Evolutionary conservation across 257 asterid species (phyloP), one percentile per base, ranked within the genome.

Genomic region (Knoxia roxburghii): DNA sequence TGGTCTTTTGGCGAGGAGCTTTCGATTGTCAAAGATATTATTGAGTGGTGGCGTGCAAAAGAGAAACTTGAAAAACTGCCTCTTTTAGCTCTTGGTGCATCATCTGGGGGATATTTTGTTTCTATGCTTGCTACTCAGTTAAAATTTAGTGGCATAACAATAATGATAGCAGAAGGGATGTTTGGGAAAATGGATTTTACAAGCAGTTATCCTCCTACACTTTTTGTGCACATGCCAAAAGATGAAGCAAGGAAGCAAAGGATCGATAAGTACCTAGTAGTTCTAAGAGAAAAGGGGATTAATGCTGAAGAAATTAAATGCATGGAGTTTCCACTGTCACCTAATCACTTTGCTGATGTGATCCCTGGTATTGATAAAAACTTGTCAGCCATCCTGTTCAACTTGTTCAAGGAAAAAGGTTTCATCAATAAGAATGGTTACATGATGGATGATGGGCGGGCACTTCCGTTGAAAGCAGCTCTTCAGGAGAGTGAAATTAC

Each of bases 211-310:
- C 95, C 99, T 7, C 80, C 99, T 27, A 88, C 95, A 4, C 85
- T 93, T 57, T 90, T 93, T 57, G 97, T 93, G 24, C 97, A 93
- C 87, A 90, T 90, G 97, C 99, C 99, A 7, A 93, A 90, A 81
- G 99, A 93, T 64, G 88, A 83, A 64, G 73, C 50, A n/a, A 79
- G 97, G 81, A 81, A 72, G 63, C 70, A 62, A 75, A 86, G 65
- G 79, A 85, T 93, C 14, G 89, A 85, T 0, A 80, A 77, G 68
- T 84, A 85, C 79, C 26, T 90, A 27, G 74, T 68, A 14, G 79
- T 74, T 55, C 81, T 93, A 76, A 84, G 73, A 80, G 79, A 61
- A 52, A 82, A 88, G 68, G 96, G 96, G 56, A 77, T 90, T 17
- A 84, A 80, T 63, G 95, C 78, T 62, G 85, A 79, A 27, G 95